A percentile compares a stretch with the other conserved stretches of the same genome.
Evolutionary conservation across 495 filamentous ascomycete species (phyloP).

Genomic region (Penicillium soppii): DNA sequence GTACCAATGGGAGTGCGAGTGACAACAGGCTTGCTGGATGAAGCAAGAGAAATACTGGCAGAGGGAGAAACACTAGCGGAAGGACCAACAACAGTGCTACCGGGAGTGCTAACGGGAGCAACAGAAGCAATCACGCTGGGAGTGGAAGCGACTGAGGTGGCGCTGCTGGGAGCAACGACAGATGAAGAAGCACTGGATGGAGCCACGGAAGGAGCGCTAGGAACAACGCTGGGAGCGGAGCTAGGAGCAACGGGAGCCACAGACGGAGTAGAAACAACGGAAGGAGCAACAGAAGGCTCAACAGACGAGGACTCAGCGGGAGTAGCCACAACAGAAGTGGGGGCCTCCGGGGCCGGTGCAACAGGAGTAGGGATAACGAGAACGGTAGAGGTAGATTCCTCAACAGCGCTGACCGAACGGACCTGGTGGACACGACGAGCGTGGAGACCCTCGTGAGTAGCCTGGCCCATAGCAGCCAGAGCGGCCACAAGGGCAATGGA

Average conservation of each 20-base stretch:
- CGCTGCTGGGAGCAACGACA: neutral
- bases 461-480: constrained; percentile 45
- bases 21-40: constrained; percentile 3
- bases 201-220: neutral
- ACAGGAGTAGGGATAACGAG: constrained; percentile 11
- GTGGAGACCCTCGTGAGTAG: constrained; percentile 34
- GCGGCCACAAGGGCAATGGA: constrained; percentile 48
- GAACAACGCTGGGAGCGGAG: neutral
- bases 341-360: constrained; percentile 6
- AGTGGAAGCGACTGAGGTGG: no score
- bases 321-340: constrained; percentile 9
- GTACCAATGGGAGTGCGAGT: constrained; percentile 7
- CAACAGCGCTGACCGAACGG: constrained; percentile 18
- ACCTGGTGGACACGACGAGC: constrained; percentile 30
- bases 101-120: constrained; percentile 8
- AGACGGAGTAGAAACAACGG: constrained; percentile 6
- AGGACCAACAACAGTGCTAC: neutral
- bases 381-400: constrained; percentile 14
- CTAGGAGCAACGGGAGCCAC: constrained; percentile 1
- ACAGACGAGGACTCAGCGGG: neutral
- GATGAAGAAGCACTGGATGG: neutral
- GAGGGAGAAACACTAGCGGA: neutral
- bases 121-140: neutral
- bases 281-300: constrained; percentile 4
- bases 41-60: neutral